Evolutionary conservation across 2,329 filamentous ascomycete species (phyloP).

Genomic region (Claviceps capensis): DNA sequence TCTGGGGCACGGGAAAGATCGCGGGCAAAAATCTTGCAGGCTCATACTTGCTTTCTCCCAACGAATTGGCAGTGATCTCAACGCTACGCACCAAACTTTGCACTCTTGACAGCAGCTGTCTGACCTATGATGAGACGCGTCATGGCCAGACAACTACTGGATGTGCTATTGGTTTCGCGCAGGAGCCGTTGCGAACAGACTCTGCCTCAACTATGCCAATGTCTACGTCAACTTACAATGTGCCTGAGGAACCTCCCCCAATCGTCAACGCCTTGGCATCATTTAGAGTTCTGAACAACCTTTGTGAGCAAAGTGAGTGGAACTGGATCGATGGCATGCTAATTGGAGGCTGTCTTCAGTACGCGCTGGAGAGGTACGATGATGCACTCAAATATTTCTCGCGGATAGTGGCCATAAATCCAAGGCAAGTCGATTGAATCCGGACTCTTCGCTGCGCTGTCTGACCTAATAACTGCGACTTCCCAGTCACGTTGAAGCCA

Average conservation of each 20-base stretch:
- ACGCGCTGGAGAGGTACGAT: slow-evolving; percentile 74
- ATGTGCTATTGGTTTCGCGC: neutral
- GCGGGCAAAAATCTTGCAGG: neutral
- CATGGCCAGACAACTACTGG: neutral
- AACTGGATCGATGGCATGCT: slow-evolving; percentile 90
- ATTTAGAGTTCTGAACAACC: slow-evolving; percentile 54
- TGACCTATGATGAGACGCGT: neutral
- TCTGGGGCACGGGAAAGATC: slow-evolving; percentile 9
- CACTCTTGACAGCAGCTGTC: slow-evolving; percentile 1
- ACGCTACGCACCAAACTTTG: neutral
- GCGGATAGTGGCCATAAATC: slow-evolving; percentile 42
- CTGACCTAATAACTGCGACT: slow-evolving; percentile 9
- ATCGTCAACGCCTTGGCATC: slow-evolving; percentile 47
- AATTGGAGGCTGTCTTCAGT: slow-evolving; percentile 79
- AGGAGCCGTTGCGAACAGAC: neutral
- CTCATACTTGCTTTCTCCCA: neutral
- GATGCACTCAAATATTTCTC: slow-evolving; percentile 64
- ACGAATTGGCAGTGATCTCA: neutral
- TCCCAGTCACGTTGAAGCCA: slow-evolving; percentile 71
- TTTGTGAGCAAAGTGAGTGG: slow-evolving; percentile 73
- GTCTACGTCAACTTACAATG: slow-evolving; percentile 1
- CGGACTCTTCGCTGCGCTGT: slow-evolving; percentile 15
- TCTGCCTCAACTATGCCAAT: slow-evolving; percentile 3
- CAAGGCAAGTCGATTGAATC: slow-evolving; percentile 31
- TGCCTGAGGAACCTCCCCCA: slow-evolving; percentile 20